Evolutionary conservation across 2,329 filamentous ascomycete genomes (phyloP).

Genomic region (Pseudogymnoascus pannorum): DNA sequence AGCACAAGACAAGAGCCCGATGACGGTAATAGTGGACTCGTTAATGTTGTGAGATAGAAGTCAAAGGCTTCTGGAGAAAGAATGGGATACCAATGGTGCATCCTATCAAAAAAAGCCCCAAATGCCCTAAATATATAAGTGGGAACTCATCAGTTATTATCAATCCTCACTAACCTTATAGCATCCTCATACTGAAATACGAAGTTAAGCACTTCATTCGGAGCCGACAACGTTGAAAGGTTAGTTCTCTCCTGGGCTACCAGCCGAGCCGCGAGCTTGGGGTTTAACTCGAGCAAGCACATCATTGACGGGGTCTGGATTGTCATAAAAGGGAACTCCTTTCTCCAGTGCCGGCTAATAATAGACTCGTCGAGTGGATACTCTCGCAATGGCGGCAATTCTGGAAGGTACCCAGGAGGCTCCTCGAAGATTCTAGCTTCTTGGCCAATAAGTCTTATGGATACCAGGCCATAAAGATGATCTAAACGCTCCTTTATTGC

Average conservation of each 20-base stretch:
- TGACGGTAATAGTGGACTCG: constrained; percentile 17
- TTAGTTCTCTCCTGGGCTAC: constrained; percentile 14
- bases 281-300: constrained; percentile 13
- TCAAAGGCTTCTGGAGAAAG: constrained; percentile 20
- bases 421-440: not conserved
- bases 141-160: not conserved
- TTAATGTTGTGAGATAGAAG: constrained; percentile 19
- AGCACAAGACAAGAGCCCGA: constrained; percentile 23
- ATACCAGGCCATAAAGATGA: constrained; percentile 10
- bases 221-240: constrained; percentile 12
- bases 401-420: not conserved
- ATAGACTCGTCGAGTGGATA: constrained; percentile 16
- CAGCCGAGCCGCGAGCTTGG: constrained; percentile 12
- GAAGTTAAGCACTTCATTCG: constrained; percentile 14
- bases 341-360: constrained; percentile 16
- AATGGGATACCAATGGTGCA: constrained; percentile 27
- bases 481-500: constrained; percentile 10
- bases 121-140: constrained; percentile 15
- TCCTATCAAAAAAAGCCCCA: constrained; percentile 20
- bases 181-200: constrained; percentile 17
- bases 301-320: constrained; percentile 17
- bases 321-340: constrained; percentile 17
- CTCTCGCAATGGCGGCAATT: not conserved
- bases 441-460: not conserved
- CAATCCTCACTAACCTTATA: constrained; percentile 1